Percentiles rank a stretch among this genome's conserved stretches.
Evolutionary conservation across 176 grass and related monocot species (phyloP).

Genomic region (Aechmea fasciata): DNA sequence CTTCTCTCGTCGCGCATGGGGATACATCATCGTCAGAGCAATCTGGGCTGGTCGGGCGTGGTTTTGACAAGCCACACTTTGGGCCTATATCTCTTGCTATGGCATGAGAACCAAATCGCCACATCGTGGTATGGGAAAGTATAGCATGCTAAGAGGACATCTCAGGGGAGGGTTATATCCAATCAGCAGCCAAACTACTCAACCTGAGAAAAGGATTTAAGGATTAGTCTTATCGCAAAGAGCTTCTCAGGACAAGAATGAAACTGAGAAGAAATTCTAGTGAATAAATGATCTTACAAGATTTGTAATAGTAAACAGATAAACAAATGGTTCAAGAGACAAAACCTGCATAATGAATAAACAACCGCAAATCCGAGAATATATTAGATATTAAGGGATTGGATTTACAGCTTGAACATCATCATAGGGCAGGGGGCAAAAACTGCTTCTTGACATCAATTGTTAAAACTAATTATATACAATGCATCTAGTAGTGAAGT

Average conservation of each 20-base stretch:
- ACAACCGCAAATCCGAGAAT: not conserved
- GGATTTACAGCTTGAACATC: not conserved
- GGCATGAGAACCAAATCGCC: constrained; percentile 14
- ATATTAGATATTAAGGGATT: not conserved
- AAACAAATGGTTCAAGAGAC: not conserved
- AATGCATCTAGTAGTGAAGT: not conserved
- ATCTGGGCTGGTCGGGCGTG: not conserved
- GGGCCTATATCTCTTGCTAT: constrained; percentile 6
- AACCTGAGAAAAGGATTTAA: not conserved
- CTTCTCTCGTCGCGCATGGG: constrained; percentile 3
- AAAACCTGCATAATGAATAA: not conserved
- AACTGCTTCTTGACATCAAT: not conserved
- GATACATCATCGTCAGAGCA: constrained; percentile 16
- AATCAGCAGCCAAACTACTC: not conserved
- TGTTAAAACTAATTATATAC: not conserved
- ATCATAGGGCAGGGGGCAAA: not conserved
- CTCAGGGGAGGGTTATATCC: not conserved
- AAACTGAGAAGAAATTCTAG: not conserved
- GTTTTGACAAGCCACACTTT: not conserved
- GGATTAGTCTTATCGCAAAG: not conserved
- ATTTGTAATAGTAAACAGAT: not conserved
- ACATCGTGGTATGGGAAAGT: not conserved
- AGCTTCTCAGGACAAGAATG: not conserved
- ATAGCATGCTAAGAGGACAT: not conserved
- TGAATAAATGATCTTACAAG: not conserved